Percentiles rank a stretch among this genome's conserved stretches.
phyloP scores from a whole-genome alignment of 2,329 filamentous ascomycete species.

The Bipolaris zeicola region DNA sequence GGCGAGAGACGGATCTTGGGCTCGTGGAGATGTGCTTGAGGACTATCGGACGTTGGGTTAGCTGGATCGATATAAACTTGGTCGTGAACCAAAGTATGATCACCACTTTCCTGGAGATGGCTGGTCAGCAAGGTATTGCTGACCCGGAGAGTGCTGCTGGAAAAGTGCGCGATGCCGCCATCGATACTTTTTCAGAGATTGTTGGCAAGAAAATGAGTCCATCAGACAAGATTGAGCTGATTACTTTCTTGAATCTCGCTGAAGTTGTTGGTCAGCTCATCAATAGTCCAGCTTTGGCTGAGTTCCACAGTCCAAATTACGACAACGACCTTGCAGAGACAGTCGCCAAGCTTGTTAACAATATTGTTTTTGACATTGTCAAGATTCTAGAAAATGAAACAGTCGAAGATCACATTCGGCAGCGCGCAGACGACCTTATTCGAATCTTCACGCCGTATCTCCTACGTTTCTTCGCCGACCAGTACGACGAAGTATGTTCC shows the following conservation, averaged over 20 bases:
- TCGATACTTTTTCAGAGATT: constrained; percentile 94
- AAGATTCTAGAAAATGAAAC: constrained; percentile 76
- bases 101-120: constrained; percentile 80
- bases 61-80: constrained; percentile 96
- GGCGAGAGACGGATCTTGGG: constrained; percentile 68
- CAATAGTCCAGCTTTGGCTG: constrained; percentile 77
- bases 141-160: constrained; percentile 65
- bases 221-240: constrained; percentile 90
- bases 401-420: constrained; percentile 67
- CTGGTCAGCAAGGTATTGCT: constrained; percentile 70
- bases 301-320: constrained; percentile 82
- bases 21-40: constrained; percentile 88
- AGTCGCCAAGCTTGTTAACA: constrained; percentile 94
- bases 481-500: constrained; percentile 97
- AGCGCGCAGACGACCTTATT: constrained; percentile 79
- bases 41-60: constrained; percentile 95
- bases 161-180: constrained; percentile 84
- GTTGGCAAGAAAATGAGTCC: constrained; percentile 98
- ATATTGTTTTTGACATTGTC: constrained; percentile 83
- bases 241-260: constrained; percentile 84
- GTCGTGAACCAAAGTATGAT: constrained; percentile 85
- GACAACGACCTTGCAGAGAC: constrained; percentile 95
- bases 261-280: constrained; percentile 86
- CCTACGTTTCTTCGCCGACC: constrained; percentile 93
- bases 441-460: constrained; percentile 85